phyloP scores from a whole-genome alignment of 805 yeast genomes.

The Metschnikowia lunata region DNA sequence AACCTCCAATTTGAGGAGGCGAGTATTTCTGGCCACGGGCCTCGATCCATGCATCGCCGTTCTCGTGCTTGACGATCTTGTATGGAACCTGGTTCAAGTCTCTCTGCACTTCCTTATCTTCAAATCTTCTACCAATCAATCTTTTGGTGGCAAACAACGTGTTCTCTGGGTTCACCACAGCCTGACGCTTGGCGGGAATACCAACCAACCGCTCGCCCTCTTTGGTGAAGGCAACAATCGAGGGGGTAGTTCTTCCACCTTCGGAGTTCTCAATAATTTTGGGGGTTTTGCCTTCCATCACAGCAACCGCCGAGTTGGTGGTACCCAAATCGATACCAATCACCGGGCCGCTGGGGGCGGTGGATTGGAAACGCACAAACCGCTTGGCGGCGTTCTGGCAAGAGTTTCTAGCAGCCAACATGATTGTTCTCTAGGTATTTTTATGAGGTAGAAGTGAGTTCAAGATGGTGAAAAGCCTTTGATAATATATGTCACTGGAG shows the following conservation, averaged over 20 bases:
- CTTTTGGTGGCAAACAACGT: constrained; percentile 94
- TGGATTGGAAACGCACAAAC: constrained; percentile 21
- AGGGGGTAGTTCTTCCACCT: constrained; percentile 73
- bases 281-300: constrained; percentile 75
- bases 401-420: constrained; percentile 43
- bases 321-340: constrained; percentile 87
- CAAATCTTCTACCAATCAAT: constrained; percentile 88
- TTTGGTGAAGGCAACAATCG: constrained; percentile 90
- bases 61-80: constrained; percentile 82
- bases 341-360: constrained; percentile 45
- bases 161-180: constrained; percentile 90
- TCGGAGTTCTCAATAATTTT: constrained; percentile 73
- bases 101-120: constrained; percentile 85
- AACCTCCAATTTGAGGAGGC: constrained; percentile 94
- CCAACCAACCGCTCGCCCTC: constrained; percentile 84
- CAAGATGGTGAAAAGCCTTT: not conserved
- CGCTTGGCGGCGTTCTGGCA: constrained; percentile 36
- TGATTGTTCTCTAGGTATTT: constrained; percentile 5
- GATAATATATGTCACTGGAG: not conserved
- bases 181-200: constrained; percentile 94
- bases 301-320: constrained; percentile 85
- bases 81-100: constrained; percentile 86
- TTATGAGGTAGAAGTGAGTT: too few relatives aligned
- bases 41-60: constrained; percentile 96
- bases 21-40: constrained; percentile 85